Conservation (phyloP, 192 early-diverging fungal genomes). For the Entomortierella lignicola region DNA sequence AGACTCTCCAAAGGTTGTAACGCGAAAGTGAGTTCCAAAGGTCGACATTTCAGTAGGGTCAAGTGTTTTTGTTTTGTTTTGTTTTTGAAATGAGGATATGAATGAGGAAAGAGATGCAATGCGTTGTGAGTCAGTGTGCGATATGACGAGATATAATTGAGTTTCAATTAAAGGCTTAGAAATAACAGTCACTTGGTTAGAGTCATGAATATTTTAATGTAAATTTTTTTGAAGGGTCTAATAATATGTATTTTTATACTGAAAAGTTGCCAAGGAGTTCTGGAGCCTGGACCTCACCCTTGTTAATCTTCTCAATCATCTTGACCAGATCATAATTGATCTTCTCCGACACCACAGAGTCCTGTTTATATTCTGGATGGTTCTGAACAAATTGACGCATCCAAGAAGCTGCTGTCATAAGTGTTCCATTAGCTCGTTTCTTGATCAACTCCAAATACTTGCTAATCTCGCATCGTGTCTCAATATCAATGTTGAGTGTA, state of each 20-base stretch:
- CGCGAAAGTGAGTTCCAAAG: conserved; percentile 87
- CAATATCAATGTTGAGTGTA: conserved; percentile 72
- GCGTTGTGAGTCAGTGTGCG: conserved; percentile 5
- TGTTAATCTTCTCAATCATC: conserved; percentile 65
- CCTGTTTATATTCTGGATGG: conserved; percentile 90
- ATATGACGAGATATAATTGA: neutral
- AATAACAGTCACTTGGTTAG: conserved; percentile 4
- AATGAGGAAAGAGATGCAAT: conserved; percentile 1
- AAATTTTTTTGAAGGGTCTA: neutral
- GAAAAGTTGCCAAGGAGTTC: conserved; percentile 61
- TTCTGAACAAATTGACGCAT: conserved; percentile 87
- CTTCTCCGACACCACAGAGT: conserved; percentile 86
- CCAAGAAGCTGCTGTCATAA: conserved; percentile 91
- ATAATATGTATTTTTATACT: conserved; percentile 20
- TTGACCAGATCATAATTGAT: conserved; percentile 91
- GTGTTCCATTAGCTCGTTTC: conserved; percentile 81
- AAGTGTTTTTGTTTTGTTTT: neutral
- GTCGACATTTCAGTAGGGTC: conserved; percentile 70
- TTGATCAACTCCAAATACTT: conserved; percentile 84
- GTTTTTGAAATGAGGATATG: neutral
- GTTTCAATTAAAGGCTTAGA: neutral
- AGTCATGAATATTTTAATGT: neutral
- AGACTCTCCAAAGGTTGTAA: conserved; percentile 97
- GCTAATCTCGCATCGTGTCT: conserved; percentile 76
- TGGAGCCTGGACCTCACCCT: conserved; percentile 60